phyloP scores from a whole-genome alignment of 441 rosid genomes.

The Arabidopsis lyrata region DNA sequence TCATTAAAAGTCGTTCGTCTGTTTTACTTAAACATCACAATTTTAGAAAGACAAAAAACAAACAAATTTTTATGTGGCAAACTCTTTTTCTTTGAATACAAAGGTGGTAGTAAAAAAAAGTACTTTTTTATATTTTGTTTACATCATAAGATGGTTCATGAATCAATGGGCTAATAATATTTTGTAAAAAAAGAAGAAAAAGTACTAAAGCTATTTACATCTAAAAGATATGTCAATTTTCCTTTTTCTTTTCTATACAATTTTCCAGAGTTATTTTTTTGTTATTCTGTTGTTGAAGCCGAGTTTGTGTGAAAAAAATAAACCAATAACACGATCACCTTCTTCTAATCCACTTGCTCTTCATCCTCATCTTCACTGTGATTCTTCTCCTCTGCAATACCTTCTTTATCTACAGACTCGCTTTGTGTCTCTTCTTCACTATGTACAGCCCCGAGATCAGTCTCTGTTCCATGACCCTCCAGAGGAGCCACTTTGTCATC shows the following conservation, averaged over 20 bases:
- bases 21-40: too few relatives aligned
- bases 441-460: slow-evolving; percentile 25
- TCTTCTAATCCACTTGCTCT: slow-evolving; percentile 58
- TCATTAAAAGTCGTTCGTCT: too few relatives aligned
- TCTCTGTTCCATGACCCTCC: slow-evolving; percentile 30
- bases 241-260: slow-evolving; percentile 28
- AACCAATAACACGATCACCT: slow-evolving; percentile 24
- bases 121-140: background rate
- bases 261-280: slow-evolving; percentile 22
- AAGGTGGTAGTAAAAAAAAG: background rate
- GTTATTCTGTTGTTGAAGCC: slow-evolving; percentile 5
- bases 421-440: slow-evolving; percentile 26
- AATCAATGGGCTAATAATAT: slow-evolving; percentile 9
- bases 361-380: slow-evolving; percentile 21
- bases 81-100: background rate
- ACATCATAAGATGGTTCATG: slow-evolving; percentile 21
- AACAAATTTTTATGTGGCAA: too few relatives aligned
- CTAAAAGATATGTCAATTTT: slow-evolving; percentile 26
- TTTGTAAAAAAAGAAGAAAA: slow-evolving; percentile 6
- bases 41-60: too few relatives aligned
- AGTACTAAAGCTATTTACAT: slow-evolving; percentile 31
- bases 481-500: slow-evolving; percentile 16
- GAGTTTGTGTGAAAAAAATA: slow-evolving; percentile 29
- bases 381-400: slow-evolving; percentile 30
- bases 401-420: slow-evolving; percentile 33